Percentiles rank a stretch among this genome's conserved stretches.
phyloP scores from a whole-genome alignment of 2,329 filamentous ascomycete genomes.

The Colletotrichum liriopes region DNA sequence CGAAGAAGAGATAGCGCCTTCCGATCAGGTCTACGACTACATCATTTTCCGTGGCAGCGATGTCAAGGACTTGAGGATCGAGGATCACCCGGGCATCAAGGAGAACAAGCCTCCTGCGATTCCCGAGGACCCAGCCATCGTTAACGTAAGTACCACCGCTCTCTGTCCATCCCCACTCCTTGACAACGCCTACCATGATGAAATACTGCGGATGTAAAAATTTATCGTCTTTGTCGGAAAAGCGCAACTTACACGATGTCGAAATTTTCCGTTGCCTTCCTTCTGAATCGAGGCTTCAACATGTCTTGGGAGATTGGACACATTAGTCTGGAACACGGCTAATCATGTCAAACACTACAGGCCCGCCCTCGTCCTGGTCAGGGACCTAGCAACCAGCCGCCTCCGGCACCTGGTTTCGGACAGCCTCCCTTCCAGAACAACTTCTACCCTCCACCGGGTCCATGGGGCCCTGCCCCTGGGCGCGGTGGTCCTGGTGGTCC shows the following conservation, averaged over 20 bases:
- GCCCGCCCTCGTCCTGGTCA: conserved; percentile 58
- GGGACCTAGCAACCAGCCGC: conserved; percentile 50
- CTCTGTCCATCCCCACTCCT: conserved; percentile 34
- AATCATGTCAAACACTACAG: conserved; percentile 51
- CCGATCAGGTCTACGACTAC: conserved; percentile 95
- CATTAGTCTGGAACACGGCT: conserved; percentile 44
- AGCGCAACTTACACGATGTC: conserved; percentile 92
- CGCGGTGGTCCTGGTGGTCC: conserved; percentile 41
- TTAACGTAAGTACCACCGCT: conserved; percentile 84
- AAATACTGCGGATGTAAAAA: conserved; percentile 98
- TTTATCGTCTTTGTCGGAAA: conserved; percentile 80
- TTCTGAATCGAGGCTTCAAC: conserved; percentile 79
- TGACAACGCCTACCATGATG: conserved; percentile 74
- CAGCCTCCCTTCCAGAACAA: conserved; percentile 63
- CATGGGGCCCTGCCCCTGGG: conserved; percentile 69
- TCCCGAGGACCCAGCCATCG: conserved; percentile 95
- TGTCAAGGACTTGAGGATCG: conserved; percentile 97
- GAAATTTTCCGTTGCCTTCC: conserved; percentile 99
- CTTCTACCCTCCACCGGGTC: conserved; percentile 68
- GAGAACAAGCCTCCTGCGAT: conserved; percentile 83
- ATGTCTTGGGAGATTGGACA: conserved; percentile 19
- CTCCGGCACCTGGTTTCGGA: conserved; percentile 58
- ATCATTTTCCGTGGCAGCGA: conserved; percentile 99
- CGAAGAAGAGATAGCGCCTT: conserved; percentile 86
- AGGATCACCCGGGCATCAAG: conserved; percentile 83